Evolutionary conservation across 192 early-diverging fungal genomes (phyloP).

Genomic region (Diversispora eburnea): DNA sequence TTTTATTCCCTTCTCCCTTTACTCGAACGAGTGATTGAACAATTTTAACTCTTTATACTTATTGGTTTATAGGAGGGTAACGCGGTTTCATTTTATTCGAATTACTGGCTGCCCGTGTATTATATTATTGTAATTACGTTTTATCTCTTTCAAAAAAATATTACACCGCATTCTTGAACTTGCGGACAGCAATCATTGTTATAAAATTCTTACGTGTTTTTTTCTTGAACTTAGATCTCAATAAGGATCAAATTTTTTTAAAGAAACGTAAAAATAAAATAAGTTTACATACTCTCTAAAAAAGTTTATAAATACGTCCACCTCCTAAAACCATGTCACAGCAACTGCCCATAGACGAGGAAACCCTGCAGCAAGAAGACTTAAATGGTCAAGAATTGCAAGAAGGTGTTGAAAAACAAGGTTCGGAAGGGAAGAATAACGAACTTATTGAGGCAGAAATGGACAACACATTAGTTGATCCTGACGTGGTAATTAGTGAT

Average conservation of each 20-base stretch:
- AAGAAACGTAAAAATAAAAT: too few relatives aligned
- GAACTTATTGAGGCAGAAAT: conserved; percentile 14
- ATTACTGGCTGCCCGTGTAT: too few relatives aligned
- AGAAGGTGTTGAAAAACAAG: conserved; percentile 1
- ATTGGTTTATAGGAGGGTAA: too few relatives aligned
- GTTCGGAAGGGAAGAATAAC: not conserved
- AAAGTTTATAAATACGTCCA: not conserved
- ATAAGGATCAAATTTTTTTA: too few relatives aligned
- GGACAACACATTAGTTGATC: not conserved
- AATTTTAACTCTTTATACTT: too few relatives aligned
- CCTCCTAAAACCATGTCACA: conserved; percentile 11
- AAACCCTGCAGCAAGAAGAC: conserved; percentile 8
- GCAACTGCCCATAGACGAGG: conserved; percentile 15
- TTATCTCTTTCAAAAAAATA: too few relatives aligned
- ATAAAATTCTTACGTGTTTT: not conserved
- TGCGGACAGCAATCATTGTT: not conserved
- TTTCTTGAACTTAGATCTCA: not conserved
- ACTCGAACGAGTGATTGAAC: too few relatives aligned
- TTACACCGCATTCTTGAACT: too few relatives aligned
- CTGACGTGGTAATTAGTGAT: conserved; percentile 1
- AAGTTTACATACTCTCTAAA: too few relatives aligned
- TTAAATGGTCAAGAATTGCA: not conserved
- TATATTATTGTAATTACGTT: too few relatives aligned
- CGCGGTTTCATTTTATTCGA: too few relatives aligned
- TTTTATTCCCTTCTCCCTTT: too few relatives aligned